phyloP scores from a whole-genome alignment of 768 basidiomycete genomes.

The Leucosporidium creatinivorum region DNA sequence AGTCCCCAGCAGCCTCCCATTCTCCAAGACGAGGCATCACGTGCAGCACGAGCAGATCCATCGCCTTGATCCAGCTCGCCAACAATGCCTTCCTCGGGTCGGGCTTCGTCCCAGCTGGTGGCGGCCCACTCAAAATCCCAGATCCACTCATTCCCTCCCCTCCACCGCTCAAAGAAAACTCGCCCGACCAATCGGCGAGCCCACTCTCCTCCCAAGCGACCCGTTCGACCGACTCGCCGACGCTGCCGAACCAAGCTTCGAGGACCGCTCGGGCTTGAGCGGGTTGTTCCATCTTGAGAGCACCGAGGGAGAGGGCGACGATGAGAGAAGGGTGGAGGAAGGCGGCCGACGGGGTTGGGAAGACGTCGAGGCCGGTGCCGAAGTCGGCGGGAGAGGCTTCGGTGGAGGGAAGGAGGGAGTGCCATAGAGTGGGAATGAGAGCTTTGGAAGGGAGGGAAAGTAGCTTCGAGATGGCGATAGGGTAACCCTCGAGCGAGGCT shows the following conservation, averaged over 20 bases:
- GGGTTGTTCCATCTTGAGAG: slow-evolving; percentile 25
- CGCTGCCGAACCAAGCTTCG: slow-evolving; percentile 28
- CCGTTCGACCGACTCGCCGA: slow-evolving; percentile 15
- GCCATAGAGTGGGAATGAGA: slow-evolving; percentile 19
- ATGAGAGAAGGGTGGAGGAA: slow-evolving; percentile 27
- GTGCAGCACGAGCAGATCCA: slow-evolving; percentile 24
- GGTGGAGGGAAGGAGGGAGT: not conserved
- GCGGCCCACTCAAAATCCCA: not conserved
- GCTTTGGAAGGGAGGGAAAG: slow-evolving; percentile 1
- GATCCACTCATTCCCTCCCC: not conserved
- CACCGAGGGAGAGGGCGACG: slow-evolving; percentile 24
- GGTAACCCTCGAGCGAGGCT: not conserved
- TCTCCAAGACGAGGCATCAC: slow-evolving; percentile 23
- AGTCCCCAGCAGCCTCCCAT: slow-evolving; percentile 31
- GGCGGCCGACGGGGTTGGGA: slow-evolving; percentile 15
- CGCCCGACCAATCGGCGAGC: not conserved
- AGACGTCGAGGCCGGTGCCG: slow-evolving; percentile 7
- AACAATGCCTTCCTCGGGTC: slow-evolving; percentile 6
- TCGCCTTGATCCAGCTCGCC: slow-evolving; percentile 20
- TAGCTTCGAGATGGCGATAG: slow-evolving; percentile 1
- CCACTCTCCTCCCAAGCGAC: slow-evolving; percentile 1
- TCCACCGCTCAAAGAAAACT: slow-evolving; percentile 1
- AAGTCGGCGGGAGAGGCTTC: not conserved
- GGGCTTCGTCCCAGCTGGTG: not conserved
- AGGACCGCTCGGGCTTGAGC: slow-evolving; percentile 5